Evolutionary conservation across 306 rosid genomes (phyloP), one percentile per base, ranked within the genome.

Genomic region (Medicago lupulina): DNA sequence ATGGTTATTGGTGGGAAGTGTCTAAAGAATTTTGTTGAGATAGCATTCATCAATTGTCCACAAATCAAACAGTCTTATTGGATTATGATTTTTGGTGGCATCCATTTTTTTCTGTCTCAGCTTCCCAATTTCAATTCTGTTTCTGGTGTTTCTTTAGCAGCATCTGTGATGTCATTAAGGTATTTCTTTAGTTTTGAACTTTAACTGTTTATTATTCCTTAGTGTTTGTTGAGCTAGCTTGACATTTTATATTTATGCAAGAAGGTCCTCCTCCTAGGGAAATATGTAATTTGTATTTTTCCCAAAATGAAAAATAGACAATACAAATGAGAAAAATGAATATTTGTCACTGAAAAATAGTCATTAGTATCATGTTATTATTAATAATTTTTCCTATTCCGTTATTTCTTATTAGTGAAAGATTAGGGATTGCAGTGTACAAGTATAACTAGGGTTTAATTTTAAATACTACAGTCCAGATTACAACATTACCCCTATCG

Each of bases 71-170:
- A 94, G 31, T 83, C 98, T 17, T 90, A 88, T 57, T 91, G 96
- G 97, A 94, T 94, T 78, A 73, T 88, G 59, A 86, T 91, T 12
- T 91, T 94, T 81, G 98, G 98, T 19, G 82, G 83, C 67, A 40
- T 92, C 39, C 98, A 94, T 79, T 92, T 94, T 81, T 87, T 91
- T 75, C 95, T 94, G 41, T 94, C 97, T 76, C 97, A 94, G 88
- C 97, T 94, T 75, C 98, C 98, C 17, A 86, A 94, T 76, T 90
- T 94, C 80, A 91, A 94, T 71, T 94, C 98, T 61, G 98, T 91
- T 55, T 95, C 95, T 10, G 93, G 93, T 4, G 91, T 94, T 80
- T 94, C 98, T 10, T 83, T 94, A 41, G 97, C 96, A 6, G 98
- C 98, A 21, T 96, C 98, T 19, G 57, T 90, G 44, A 91, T 94